phyloP scores from a whole-genome alignment of 106 monocot genomes.

The Alisma plantagoaquatica region DNA sequence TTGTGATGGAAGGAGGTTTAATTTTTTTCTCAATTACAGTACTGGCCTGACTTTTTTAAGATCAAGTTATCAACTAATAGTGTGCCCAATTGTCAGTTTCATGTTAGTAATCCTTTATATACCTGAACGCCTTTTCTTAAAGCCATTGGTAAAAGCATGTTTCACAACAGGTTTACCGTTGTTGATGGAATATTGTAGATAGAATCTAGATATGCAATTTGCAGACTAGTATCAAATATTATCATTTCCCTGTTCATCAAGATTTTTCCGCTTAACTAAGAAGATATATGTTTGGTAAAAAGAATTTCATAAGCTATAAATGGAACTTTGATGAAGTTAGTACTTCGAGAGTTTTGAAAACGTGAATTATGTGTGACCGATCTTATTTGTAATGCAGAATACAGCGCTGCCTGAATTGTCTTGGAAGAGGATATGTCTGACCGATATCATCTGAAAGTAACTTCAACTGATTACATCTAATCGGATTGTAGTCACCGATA shows the following conservation, averaged over 20 bases:
- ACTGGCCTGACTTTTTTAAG: too few species aligned
- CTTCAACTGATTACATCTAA: too few species aligned
- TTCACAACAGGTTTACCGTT: not conserved
- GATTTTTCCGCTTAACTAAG: too few species aligned
- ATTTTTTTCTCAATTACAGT: not conserved
- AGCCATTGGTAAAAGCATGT: not conserved
- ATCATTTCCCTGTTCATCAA: too few species aligned
- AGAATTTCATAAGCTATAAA: not conserved
- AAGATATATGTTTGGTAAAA: not conserved
- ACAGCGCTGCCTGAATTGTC: conserved; percentile 63
- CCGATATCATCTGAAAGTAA: too few species aligned
- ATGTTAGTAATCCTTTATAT: not conserved
- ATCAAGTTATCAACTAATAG: too few species aligned
- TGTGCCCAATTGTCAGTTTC: too few species aligned
- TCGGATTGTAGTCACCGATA: too few species aligned
- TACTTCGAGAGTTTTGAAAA: not conserved
- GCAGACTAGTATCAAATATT: too few species aligned
- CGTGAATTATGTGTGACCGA: not conserved
- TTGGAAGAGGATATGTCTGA: conserved; percentile 63
- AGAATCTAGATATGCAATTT: too few species aligned
- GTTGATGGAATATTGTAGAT: not conserved
- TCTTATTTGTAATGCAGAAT: conserved; percentile 25
- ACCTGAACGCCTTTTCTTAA: not conserved
- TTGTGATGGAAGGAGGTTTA: conserved; percentile 74
- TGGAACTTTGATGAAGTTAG: not conserved